Conservation (phyloP, 768 basidiomycete genomes). For the Fomitopsis serialis region DNA sequence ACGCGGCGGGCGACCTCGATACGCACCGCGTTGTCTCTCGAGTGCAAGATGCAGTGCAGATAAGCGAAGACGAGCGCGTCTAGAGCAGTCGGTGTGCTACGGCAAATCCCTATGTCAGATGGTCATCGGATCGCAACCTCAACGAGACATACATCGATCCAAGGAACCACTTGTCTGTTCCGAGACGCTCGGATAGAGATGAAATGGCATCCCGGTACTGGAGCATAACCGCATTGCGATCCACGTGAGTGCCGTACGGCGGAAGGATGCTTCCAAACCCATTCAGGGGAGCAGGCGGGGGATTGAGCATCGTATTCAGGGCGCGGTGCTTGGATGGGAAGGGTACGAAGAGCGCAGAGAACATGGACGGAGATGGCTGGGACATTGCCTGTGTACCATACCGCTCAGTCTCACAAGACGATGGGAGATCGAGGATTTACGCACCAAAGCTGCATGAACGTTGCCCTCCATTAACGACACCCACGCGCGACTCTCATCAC, state of each 20-base stretch:
- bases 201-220: slow-evolving; percentile 69
- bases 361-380: slow-evolving; percentile 38
- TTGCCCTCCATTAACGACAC: slow-evolving; percentile 70
- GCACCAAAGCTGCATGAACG: slow-evolving; percentile 72
- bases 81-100: slow-evolving; percentile 69
- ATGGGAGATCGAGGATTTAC: not conserved
- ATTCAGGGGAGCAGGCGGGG: slow-evolving; percentile 65
- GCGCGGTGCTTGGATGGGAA: slow-evolving; percentile 24
- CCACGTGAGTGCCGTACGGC: slow-evolving; percentile 51
- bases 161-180: slow-evolving; percentile 77
- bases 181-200: slow-evolving; percentile 70
- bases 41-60: slow-evolving; percentile 57
- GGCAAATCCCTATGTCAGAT: not conserved
- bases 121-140: not conserved
- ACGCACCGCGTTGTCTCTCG: slow-evolving; percentile 36
- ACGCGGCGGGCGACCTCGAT: slow-evolving; percentile 64
- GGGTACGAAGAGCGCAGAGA: slow-evolving; percentile 36
- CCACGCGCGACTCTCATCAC: slow-evolving; percentile 81
- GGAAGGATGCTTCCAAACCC: slow-evolving; percentile 65
- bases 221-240: slow-evolving; percentile 42
- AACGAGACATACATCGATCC: slow-evolving; percentile 51
- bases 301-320: slow-evolving; percentile 48
- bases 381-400: slow-evolving; percentile 37
- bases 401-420: not conserved
- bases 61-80: slow-evolving; percentile 85